Evolutionary conservation across 2,329 filamentous ascomycete genomes (phyloP), one percentile per base, ranked within the genome.

Genomic region (Fusarium abutilonis): DNA sequence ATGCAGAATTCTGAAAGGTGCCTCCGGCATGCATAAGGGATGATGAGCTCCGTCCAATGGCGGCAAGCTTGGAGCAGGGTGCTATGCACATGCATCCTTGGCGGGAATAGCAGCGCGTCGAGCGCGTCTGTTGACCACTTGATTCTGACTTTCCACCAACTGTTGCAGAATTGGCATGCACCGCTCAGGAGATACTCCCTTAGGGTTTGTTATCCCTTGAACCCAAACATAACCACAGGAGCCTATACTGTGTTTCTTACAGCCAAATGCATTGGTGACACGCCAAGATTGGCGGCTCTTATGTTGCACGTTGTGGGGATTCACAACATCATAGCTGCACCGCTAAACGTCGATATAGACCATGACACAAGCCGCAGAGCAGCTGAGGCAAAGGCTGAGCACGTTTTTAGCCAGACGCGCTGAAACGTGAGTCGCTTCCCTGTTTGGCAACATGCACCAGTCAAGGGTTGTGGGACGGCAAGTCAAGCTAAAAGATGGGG

Each of bases 401-500:
- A 65, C 54, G 54, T 64, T 66, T 55, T 60, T 60, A 46, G 41
- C 63, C 55, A 58, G 56, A 55, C 66, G 68, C 67, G 67, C 68
- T 71, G 68, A 70, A 70, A 70, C 68, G 67, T 70, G 68, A 70
- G 68, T 71, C 65, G 63, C 64, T 68, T 60, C 66, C 68, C 56
- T 70, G 68, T 60, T 47, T 63, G 63, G 64, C 52, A 45, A 51
- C 35, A 61, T 55, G 63, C 68, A 40, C 55, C 63, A 53, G 48
- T 48, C 49, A 54, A 64, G 60, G 64, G 52, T 42, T 36, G 56
- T 64, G 53, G 52, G 46, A 50, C 57, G 23, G 34, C 38, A 29
- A 47, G 38, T 26, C 41, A 47, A 48, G 57, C 61, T 64, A 51
- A 39, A 53, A 41, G 48, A 52, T 51, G 52, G 52, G 34, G 53